phyloP scores from a whole-genome alignment of 768 basidiomycete species.

The Macrocybe gigantea region DNA sequence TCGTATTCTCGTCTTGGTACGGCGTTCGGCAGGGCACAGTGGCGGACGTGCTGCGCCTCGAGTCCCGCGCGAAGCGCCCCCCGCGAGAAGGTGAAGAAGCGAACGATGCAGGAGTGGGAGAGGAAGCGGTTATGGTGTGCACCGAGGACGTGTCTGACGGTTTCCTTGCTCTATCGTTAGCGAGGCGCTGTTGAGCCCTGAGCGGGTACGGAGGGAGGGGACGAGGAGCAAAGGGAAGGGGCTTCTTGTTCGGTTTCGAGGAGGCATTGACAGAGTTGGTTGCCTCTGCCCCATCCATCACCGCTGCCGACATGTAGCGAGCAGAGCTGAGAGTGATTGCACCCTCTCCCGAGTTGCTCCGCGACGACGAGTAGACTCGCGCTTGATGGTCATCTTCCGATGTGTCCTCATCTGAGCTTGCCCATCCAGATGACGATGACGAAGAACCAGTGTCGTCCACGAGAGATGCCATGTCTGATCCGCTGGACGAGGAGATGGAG shows the following conservation, averaged over 20 bases:
- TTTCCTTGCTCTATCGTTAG: slow-evolving; percentile 29
- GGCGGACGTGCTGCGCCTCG: too few relatives aligned
- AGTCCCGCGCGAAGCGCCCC: too few relatives aligned
- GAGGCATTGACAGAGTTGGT: slow-evolving; percentile 14
- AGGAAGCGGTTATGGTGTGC: slow-evolving; percentile 35
- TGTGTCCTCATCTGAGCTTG: slow-evolving; percentile 47
- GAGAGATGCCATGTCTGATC: slow-evolving; percentile 57
- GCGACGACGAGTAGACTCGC: slow-evolving; percentile 19
- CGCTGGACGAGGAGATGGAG: slow-evolving; percentile 32
- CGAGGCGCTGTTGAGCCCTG: slow-evolving; percentile 21
- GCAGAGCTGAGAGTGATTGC: slow-evolving; percentile 15
- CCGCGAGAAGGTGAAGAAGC: slow-evolving; percentile 8
- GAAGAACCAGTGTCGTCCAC: slow-evolving; percentile 61
- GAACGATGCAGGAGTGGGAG: slow-evolving; percentile 15
- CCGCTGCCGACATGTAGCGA: slow-evolving; percentile 16
- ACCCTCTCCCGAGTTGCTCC: too few relatives aligned
- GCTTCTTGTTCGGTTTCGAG: slow-evolving; percentile 25
- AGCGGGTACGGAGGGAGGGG: slow-evolving; percentile 40
- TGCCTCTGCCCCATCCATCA: slow-evolving; percentile 9
- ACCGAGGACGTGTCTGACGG: slow-evolving; percentile 49
- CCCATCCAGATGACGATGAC: slow-evolving; percentile 43
- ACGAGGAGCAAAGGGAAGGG: slow-evolving; percentile 43
- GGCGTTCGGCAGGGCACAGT: too few relatives aligned
- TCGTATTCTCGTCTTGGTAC: too few relatives aligned
- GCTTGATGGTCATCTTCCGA: slow-evolving; percentile 26